Evolutionary conservation across 2,329 filamentous ascomycete species (phyloP).

Genomic region (Sarocladium oryzae): DNA sequence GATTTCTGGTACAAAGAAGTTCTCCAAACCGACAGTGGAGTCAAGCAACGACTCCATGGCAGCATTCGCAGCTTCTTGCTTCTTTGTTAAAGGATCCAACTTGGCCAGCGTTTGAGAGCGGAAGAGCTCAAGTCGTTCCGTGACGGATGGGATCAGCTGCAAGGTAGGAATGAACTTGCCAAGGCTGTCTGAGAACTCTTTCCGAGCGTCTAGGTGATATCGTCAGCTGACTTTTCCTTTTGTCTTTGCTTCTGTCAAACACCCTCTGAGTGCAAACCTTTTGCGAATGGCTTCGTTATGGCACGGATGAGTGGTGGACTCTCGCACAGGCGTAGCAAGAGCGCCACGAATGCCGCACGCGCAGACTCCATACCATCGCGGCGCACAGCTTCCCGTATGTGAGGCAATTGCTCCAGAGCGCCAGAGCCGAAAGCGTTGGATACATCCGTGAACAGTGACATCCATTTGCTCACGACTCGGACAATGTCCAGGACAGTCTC

Average conservation of each 20-base stretch:
- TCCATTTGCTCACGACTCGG: slow-evolving; percentile 49
- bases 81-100: slow-evolving; percentile 49
- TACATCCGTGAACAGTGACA: slow-evolving; percentile 48
- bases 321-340: slow-evolving; percentile 56
- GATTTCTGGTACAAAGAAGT: slow-evolving; percentile 53
- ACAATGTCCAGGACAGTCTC: slow-evolving; percentile 45
- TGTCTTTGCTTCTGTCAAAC: not conserved
- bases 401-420: slow-evolving; percentile 32
- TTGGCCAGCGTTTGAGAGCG: slow-evolving; percentile 48
- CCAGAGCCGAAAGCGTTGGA: slow-evolving; percentile 35
- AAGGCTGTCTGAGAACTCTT: slow-evolving; percentile 43
- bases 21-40: slow-evolving; percentile 49
- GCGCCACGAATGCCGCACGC: slow-evolving; percentile 56
- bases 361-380: slow-evolving; percentile 54
- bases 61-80: slow-evolving; percentile 39
- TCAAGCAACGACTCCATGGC: slow-evolving; percentile 52
- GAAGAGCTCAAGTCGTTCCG: slow-evolving; percentile 49
- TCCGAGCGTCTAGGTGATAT: slow-evolving; percentile 34
- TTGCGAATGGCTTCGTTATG: slow-evolving; percentile 45
- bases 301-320: slow-evolving; percentile 48
- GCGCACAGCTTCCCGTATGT: slow-evolving; percentile 18
- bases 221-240: not conserved
- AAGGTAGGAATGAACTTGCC: slow-evolving; percentile 50
- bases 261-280: slow-evolving; percentile 32
- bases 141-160: slow-evolving; percentile 48